Base-by-base conservation (phyloP, 108 stramenopile species). In the Mediolabrus comicus region DNA sequence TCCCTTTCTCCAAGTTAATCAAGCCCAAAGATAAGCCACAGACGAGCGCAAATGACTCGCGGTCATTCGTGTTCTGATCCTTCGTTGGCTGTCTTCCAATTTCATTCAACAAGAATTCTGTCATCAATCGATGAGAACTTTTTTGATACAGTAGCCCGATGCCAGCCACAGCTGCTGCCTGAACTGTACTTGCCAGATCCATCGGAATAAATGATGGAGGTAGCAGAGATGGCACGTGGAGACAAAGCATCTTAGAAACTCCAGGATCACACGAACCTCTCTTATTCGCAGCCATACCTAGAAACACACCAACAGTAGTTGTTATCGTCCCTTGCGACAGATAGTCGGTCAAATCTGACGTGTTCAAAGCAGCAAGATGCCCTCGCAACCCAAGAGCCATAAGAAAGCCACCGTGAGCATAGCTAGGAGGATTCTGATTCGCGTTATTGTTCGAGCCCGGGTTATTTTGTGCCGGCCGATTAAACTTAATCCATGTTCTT, bases 281-380 rank as follows among this genome's bases (percentile, higher is more conserved):
- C 79, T 95, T 96, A 59, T 94, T 92, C 36, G 95, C 94, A 43
- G 98, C 93, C 88, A 98, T 86, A n/a, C 98, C 99, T 11, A 99
- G 82, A 57, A 99, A 75, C 28, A 97, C 74, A 17, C 97, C 98
- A 22, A 97, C 95, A 2, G 98, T 97, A 2, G 96, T 98, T 53
- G 96, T 96, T 16, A 96, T 95, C 36, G 90, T 89, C 38, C 97
- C 97, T 53, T 96, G 94, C 6, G 95, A 97, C 19, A 99, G 83
- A 71, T 98, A 98, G 28, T 98, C 97, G 76, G 95, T 97, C 19
- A 98, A 87, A 72, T 99, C 98, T 8, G 96, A 92, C 87, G 96
- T 94, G 22, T 95, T 90, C 35, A 99, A 77, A 38, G 92, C 82
- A 4, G 86, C 85, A 14, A 99, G 81, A 82, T 98, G 97, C 6